A percentile compares a stretch with the other conserved stretches of the same genome.
phyloP scores from a whole-genome alignment of 2,329 filamentous ascomycete species.

The Monascus ruber region DNA sequence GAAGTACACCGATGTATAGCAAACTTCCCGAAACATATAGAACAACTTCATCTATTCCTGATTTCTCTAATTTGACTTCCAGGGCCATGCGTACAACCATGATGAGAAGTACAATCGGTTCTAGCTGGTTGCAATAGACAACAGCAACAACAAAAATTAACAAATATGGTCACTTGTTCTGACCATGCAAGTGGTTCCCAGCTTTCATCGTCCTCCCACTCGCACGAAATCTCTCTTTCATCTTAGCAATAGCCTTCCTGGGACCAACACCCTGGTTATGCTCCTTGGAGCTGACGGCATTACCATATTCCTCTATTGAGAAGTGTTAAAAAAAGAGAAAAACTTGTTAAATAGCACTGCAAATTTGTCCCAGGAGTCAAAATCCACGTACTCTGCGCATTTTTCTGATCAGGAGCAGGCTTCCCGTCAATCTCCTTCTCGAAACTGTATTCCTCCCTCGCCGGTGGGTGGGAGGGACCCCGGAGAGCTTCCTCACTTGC shows the following conservation, averaged over 20 bases:
- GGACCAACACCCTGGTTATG: not conserved
- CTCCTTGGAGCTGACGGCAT: not conserved
- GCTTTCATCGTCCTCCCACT: constrained; percentile 10
- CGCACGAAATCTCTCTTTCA: constrained; percentile 25
- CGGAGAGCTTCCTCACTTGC: constrained; percentile 20
- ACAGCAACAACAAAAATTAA: not conserved
- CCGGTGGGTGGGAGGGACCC: constrained; percentile 15
- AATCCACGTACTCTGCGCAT: not conserved
- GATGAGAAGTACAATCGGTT: not conserved
- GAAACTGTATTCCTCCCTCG: constrained; percentile 15
- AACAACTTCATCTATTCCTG: not conserved
- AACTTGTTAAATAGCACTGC: not conserved
- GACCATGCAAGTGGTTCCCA: constrained; percentile 1
- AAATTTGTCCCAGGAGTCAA: no score
- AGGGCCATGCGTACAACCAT: no score
- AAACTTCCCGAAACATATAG: not conserved
- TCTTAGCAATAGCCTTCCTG: constrained; percentile 9
- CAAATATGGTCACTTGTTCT: not conserved
- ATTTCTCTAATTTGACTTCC: no score
- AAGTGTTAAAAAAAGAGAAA: constrained; percentile 2
- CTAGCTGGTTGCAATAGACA: not conserved
- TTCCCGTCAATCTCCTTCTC: constrained; percentile 16
- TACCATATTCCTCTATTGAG: constrained; percentile 3
- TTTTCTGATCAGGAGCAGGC: constrained; percentile 2
- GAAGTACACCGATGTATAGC: no score